Conservation (phyloP, 2,329 filamentous ascomycete species). For the Colletotrichum destructivum region DNA sequence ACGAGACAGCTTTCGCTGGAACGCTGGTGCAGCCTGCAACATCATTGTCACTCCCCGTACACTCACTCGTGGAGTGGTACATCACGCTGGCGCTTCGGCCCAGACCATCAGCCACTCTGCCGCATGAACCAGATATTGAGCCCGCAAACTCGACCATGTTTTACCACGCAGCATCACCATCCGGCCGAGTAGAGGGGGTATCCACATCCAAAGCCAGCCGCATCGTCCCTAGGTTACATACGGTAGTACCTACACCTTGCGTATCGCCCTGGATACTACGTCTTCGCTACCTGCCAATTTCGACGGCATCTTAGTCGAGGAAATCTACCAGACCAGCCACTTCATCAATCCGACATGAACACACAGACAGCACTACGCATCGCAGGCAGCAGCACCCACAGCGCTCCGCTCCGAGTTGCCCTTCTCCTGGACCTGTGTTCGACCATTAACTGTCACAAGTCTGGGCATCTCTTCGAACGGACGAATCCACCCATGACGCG, state of each 20-base stretch:
- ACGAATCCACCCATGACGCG: constrained; percentile 37
- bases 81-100: constrained; percentile 16
- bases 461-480: constrained; percentile 38
- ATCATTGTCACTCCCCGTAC: constrained; percentile 12
- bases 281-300: not conserved
- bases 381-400: constrained; percentile 19
- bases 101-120: constrained; percentile 32
- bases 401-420: constrained; percentile 26
- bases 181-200: constrained; percentile 17
- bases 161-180: constrained; percentile 42
- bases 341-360: not conserved
- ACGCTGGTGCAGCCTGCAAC: constrained; percentile 20
- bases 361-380: constrained; percentile 25
- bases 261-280: too few species aligned
- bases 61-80: not conserved
- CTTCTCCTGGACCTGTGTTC: not conserved
- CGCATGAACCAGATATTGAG: constrained; percentile 39
- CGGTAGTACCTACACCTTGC: not conserved
- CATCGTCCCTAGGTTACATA: not conserved
- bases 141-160: constrained; percentile 33
- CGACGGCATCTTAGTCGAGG: not conserved
- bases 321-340: not conserved
- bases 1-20: constrained; percentile 29
- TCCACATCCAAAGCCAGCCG: constrained; percentile 17
- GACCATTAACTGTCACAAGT: constrained; percentile 30